phyloP scores from a whole-genome alignment of 2,329 filamentous ascomycete species.

The Magnaporthiopsis incrustans region DNA sequence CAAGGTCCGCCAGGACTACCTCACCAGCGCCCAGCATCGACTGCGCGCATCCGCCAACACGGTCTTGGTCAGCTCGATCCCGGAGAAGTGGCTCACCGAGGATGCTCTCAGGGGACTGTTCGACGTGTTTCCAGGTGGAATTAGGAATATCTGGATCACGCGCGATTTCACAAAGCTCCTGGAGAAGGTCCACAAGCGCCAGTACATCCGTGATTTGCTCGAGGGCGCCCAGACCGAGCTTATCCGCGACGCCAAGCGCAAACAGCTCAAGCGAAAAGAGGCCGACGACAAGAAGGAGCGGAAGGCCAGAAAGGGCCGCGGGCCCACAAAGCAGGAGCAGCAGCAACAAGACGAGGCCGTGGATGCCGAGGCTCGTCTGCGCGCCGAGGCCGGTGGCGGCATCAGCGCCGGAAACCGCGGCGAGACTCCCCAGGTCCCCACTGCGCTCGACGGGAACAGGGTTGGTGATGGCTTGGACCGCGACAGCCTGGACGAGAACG shows the following conservation, averaged over 20 bases:
- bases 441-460: conserved; percentile 20
- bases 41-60: conserved; percentile 91
- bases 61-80: conserved; percentile 85
- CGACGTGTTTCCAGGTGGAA: conserved; percentile 91
- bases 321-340: conserved; percentile 42
- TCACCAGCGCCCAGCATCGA: conserved; percentile 91
- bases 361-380: conserved; percentile 40
- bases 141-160: conserved; percentile 95
- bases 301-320: conserved; percentile 40
- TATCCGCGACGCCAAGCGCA: conserved; percentile 71
- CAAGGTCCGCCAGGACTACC: conserved; percentile 85
- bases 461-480: background rate
- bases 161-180: conserved; percentile 76
- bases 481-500: background rate
- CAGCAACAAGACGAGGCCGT: conserved; percentile 36
- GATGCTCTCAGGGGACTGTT: conserved; percentile 78
- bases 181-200: conserved; percentile 73
- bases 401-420: conserved; percentile 44
- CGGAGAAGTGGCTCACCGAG: conserved; percentile 79
- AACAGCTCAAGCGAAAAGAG: conserved; percentile 60
- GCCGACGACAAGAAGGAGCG: conserved; percentile 58
- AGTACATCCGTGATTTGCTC: conserved; percentile 61
- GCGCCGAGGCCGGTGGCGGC: conserved; percentile 42
- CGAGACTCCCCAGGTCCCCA: conserved; percentile 41
- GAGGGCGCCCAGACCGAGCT: conserved; percentile 80